Conservation (phyloP, 2,329 filamentous ascomycete species). For the Pseudogymnoascus sp. region DNA sequence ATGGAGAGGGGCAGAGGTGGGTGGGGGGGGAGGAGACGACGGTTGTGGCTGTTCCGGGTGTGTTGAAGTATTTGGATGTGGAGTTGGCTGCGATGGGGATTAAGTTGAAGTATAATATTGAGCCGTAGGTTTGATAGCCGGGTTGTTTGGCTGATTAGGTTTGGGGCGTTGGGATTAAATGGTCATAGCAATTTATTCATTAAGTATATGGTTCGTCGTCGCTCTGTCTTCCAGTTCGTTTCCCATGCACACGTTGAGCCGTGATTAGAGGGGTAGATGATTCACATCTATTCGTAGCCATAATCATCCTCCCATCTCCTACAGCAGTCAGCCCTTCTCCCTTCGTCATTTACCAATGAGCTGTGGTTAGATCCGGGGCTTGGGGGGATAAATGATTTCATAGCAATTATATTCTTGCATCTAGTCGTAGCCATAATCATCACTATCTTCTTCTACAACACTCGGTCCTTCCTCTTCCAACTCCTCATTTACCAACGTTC, state of each 20-base stretch:
- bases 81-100: conserved; percentile 96
- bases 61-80: conserved; percentile 87
- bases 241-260: no score
- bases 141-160: no score
- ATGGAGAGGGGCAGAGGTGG: conserved; percentile 77
- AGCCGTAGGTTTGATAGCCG: conserved; percentile 14
- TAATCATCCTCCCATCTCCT: conserved; percentile 27
- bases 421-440: conserved; percentile 15
- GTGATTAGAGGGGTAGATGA: no score
- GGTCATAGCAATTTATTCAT: no score
- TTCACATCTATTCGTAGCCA: neutral
- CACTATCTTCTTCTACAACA: conserved; percentile 36
- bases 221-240: no score
- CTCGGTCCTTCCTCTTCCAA: conserved; percentile 58
- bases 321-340: conserved; percentile 55
- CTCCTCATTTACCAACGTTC: conserved; percentile 27
- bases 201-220: no score
- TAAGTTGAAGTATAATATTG: conserved; percentile 84
- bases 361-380: no score
- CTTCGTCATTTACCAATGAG: conserved; percentile 33
- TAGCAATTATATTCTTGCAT: neutral
- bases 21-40: conserved; percentile 86
- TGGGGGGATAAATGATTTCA: no score
- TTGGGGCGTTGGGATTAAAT: no score
- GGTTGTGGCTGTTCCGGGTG: conserved; percentile 84